These are phyloP conservation scores for Cladosporium sp. DNA, from an alignment of 2,329 filamentous ascomycete genomes.

Conservation along the genomic window DNA sequence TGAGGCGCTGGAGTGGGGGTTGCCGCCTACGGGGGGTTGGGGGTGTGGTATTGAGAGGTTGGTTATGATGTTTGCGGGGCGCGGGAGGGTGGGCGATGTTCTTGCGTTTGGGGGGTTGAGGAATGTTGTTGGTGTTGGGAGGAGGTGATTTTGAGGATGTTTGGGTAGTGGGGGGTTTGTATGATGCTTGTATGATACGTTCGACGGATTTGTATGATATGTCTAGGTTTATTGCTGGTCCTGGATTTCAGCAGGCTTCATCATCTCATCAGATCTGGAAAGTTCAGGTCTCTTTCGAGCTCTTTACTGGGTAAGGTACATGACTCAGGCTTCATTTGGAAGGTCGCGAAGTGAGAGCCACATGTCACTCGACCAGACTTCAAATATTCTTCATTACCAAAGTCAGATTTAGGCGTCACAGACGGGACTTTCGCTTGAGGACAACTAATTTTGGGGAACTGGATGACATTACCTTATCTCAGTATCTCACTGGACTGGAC, in stretches of 20 bases:
- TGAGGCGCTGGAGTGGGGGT: slow-evolving; percentile 77
- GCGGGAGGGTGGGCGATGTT: slow-evolving; percentile 78
- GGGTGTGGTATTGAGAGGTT: slow-evolving; percentile 89
- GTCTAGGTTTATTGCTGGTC: neutral
- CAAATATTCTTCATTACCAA: too few relatives aligned
- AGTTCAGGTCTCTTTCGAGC: too few relatives aligned
- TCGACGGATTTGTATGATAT: neutral
- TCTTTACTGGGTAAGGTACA: too few relatives aligned
- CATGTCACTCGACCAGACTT: neutral
- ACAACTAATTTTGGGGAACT: neutral
- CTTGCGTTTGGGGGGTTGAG: slow-evolving; percentile 84
- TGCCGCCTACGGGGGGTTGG: slow-evolving; percentile 97
- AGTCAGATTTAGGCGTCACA: neutral
- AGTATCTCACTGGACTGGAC: neutral
- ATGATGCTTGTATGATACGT: too few relatives aligned
- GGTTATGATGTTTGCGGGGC: slow-evolving; percentile 84
- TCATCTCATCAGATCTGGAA: too few relatives aligned
- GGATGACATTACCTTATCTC: neutral
- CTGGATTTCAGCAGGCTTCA: neutral
- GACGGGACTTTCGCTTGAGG: neutral
- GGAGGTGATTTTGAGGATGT: slow-evolving; percentile 6
- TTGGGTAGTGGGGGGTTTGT: neutral
- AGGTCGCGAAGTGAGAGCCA: neutral
- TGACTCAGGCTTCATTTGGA: neutral
- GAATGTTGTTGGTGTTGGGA: slow-evolving; percentile 49